Percentiles rank a stretch among this genome's conserved stretches.
Conservation (phyloP, 306 rosid genomes). For the Morella rubra region DNA sequence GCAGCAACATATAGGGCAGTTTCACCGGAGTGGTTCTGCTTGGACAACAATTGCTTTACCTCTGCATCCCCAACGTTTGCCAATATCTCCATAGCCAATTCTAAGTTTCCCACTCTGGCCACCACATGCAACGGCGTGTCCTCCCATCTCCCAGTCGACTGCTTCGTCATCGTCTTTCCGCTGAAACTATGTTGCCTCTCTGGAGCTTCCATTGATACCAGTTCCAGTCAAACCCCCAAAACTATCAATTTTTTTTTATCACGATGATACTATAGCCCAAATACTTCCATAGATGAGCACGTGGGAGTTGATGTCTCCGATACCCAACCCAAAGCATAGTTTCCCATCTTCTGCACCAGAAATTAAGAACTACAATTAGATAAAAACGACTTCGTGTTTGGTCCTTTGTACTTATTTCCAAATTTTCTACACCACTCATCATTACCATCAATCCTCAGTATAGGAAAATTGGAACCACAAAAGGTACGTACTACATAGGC, state of each 20-base stretch:
- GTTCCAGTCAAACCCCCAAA: not conserved
- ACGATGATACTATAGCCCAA: slow-evolving; percentile 26
- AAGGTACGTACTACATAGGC: not conserved
- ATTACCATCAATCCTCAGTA: not conserved
- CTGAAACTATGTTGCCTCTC: slow-evolving; percentile 26
- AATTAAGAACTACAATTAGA: slow-evolving; percentile 23
- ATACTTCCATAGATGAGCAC: slow-evolving; percentile 20
- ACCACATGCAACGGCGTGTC: slow-evolving; percentile 61
- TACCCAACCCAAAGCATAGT: slow-evolving; percentile 1
- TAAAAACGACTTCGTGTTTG: not conserved
- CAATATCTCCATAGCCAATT: slow-evolving; percentile 45
- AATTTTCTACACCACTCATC: not conserved
- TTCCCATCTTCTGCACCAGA: slow-evolving; percentile 27
- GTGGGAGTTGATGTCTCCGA: slow-evolving; percentile 15
- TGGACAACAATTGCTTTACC: slow-evolving; percentile 53
- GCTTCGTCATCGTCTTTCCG: slow-evolving; percentile 55
- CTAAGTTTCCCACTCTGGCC: slow-evolving; percentile 56
- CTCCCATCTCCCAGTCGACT: slow-evolving; percentile 52
- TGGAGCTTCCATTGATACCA: slow-evolving; percentile 26
- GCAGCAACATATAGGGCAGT: slow-evolving; percentile 67
- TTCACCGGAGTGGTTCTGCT: slow-evolving; percentile 61
- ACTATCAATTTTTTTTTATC: slow-evolving; percentile 25
- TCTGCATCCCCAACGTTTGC: slow-evolving; percentile 46
- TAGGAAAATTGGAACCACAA: slow-evolving; percentile 5
- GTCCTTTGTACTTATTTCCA: not conserved